Conservation (phyloP, 2,329 filamentous ascomycete species). For the Trichophyton mentagrophytes region DNA sequence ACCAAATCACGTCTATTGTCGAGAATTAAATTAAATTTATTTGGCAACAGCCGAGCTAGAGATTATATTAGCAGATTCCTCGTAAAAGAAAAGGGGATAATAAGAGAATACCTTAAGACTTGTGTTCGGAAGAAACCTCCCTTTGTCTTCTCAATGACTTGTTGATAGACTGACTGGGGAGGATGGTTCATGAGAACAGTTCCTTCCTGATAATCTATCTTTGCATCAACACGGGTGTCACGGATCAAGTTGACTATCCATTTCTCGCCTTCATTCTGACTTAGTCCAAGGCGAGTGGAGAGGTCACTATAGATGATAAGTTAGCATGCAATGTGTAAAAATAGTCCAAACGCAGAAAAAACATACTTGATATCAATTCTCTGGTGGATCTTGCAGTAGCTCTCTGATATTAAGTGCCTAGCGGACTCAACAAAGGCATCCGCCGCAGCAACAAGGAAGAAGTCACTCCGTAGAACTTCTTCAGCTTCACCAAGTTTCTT, state of each 20-base stretch:
- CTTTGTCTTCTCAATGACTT: constrained; percentile 98
- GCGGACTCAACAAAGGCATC: constrained; percentile 90
- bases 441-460: constrained; percentile 77
- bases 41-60: constrained; percentile 39
- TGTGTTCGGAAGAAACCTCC: constrained; percentile 97
- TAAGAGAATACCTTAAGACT: constrained; percentile 51
- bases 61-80: constrained; percentile 1
- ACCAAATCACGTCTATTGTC: constrained; percentile 1
- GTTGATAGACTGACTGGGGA: constrained; percentile 95
- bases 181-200: constrained; percentile 99
- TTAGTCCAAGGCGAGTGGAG: constrained; percentile 78
- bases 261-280: constrained; percentile 94
- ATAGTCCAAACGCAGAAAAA: neutral
- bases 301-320: constrained; percentile 54
- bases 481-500: constrained; percentile 77
- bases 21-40: constrained; percentile 22
- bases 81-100: constrained; percentile 7
- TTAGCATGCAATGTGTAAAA: neutral
- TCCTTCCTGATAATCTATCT: constrained; percentile 98
- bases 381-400: constrained; percentile 99
- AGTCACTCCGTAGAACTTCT: constrained; percentile 81
- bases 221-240: constrained; percentile 92
- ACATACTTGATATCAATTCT: constrained; percentile 84
- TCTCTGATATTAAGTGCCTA: constrained; percentile 92
- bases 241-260: constrained; percentile 99